Evolutionary conservation across 2,329 filamentous ascomycete genomes (phyloP), one percentile per base, ranked within the genome.

Genomic region (Calonectria pseudoturangicola): DNA sequence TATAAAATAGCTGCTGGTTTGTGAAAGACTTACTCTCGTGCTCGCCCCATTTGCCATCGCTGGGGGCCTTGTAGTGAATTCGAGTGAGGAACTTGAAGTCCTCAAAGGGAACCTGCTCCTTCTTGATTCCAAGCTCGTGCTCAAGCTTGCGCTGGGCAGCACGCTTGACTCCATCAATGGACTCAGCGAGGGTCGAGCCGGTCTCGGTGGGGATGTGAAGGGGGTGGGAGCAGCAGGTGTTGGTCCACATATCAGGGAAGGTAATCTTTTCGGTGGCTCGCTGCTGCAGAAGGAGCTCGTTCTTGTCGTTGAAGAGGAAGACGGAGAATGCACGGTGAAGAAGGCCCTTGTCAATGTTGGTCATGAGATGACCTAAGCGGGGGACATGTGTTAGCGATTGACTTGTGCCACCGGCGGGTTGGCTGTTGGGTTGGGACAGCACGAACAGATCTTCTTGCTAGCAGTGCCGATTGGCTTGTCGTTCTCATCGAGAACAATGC

Each of bases 161-260:
- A 73, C 93, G 92, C 89, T 98, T 98, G 78, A 96, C 97, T 33
- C 97, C 97, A 78, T 91, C 88, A 70, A 98, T 88, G 6, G 96
- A 94, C 76, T 95, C 94, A 63, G 93, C 89, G 51, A 99, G 89
- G 77, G 93, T 93, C 39, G 92, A 90, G 75, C 97, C 97, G 30
- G 95, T 98, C 91, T 99, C 97, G 76, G 93, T 93, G 10, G 97
- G 94, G 77, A 98, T 94, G 68, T 95, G 94, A 73, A 99, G 90
- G 6, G 97, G 97, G 85, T 99, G 97, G 47, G 97, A 99, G 89
- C 97, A 99, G 90, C 97, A 99, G 39, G 97, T 99, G 87, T 99
- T 99, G 76, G 97, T 99, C 97, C 97, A 99, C 93, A 98, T 96
- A 83, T 98, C 95, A 62, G 97, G 96, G 87, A 99, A 99, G 8